These are phyloP conservation scores for Backusella psychrophila DNA, from an alignment of 192 early-diverging fungal genomes.

Conservation along the genomic window DNA sequence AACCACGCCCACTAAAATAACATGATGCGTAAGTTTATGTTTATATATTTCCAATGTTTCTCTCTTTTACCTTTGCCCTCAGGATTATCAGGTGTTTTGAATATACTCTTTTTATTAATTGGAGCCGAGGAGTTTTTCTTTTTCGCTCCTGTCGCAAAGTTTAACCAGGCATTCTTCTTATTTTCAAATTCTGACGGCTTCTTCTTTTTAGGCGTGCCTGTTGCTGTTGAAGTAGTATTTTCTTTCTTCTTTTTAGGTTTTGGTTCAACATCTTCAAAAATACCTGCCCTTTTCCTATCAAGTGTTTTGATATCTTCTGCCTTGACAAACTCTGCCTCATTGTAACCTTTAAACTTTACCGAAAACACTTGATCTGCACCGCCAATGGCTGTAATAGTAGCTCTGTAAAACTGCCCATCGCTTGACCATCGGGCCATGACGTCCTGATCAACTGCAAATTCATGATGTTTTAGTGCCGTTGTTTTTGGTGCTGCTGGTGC, in stretches of 20 bases:
- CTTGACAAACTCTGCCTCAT: conserved; percentile 47
- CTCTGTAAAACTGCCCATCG: conserved; percentile 69
- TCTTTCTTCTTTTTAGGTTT: conserved; percentile 9
- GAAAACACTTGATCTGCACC: conserved; percentile 53
- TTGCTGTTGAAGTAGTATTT: conserved; percentile 4
- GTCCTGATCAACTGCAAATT: conserved; percentile 54
- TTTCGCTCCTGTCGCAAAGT: conserved; percentile 61
- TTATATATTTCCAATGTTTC: neutral
- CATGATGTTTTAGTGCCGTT: conserved; percentile 17
- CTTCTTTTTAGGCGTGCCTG: conserved; percentile 35
- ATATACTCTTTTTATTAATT: conserved; percentile 71
- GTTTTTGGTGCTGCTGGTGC: neutral
- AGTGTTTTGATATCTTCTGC: conserved; percentile 46
- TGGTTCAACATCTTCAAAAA: conserved; percentile 25
- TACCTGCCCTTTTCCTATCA: conserved; percentile 41
- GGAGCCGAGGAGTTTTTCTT: conserved; percentile 41
- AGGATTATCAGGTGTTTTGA: conserved; percentile 79
- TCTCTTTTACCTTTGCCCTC: conserved; percentile 61
- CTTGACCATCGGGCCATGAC: conserved; percentile 62
- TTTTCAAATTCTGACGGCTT: conserved; percentile 57
- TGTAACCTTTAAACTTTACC: conserved; percentile 63
- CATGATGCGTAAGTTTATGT: neutral
- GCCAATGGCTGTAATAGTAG: conserved; percentile 57
- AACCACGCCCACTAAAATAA: conserved; percentile 67
- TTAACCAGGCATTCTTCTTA: conserved; percentile 76